These are phyloP conservation scores for Tolypocladium guangdongense DNA, from an alignment of 2,329 filamentous ascomycete genomes.

Conservation along the genomic window DNA sequence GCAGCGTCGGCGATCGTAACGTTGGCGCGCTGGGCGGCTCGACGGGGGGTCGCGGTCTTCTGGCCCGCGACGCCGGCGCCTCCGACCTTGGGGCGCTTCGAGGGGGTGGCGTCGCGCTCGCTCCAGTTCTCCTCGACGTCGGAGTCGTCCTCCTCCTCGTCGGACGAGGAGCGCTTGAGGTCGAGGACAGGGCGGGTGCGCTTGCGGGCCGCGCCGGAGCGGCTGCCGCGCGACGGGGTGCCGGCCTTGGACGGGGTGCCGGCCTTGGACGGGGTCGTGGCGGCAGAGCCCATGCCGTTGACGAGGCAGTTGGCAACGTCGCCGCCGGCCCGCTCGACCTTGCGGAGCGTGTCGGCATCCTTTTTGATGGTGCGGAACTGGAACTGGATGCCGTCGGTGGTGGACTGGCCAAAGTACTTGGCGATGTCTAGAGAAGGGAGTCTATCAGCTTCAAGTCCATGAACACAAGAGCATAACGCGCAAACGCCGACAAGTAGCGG, in stretches of 20 bases:
- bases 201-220: conserved; percentile 16
- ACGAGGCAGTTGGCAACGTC: conserved; percentile 32
- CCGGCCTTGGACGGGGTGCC: conserved; percentile 14
- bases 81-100: conserved; percentile 21
- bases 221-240: conserved; percentile 6
- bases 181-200: conserved; percentile 6
- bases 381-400: conserved; percentile 45
- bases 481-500: neutral
- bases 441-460: neutral
- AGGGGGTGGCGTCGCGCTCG: conserved; percentile 24
- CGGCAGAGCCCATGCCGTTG: conserved; percentile 13
- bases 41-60: conserved; percentile 17
- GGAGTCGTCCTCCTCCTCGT: conserved; percentile 15
- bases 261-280: conserved; percentile 19
- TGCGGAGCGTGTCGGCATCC: conserved; percentile 36
- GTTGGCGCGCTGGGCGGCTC: conserved; percentile 19
- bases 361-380: conserved; percentile 47
- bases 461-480: neutral
- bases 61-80: conserved; percentile 11
- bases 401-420: conserved; percentile 49
- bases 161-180: conserved; percentile 16
- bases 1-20: conserved; percentile 21
- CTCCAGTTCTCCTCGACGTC: conserved; percentile 19
- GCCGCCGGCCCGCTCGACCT: conserved; percentile 30
- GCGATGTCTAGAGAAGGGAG: conserved; percentile 38